Evolutionary conservation across 23 red algal genomes (phyloP), one percentile per base, ranked within the genome.

Genomic region (Cyanidiococcus yangmingshanensis): DNA sequence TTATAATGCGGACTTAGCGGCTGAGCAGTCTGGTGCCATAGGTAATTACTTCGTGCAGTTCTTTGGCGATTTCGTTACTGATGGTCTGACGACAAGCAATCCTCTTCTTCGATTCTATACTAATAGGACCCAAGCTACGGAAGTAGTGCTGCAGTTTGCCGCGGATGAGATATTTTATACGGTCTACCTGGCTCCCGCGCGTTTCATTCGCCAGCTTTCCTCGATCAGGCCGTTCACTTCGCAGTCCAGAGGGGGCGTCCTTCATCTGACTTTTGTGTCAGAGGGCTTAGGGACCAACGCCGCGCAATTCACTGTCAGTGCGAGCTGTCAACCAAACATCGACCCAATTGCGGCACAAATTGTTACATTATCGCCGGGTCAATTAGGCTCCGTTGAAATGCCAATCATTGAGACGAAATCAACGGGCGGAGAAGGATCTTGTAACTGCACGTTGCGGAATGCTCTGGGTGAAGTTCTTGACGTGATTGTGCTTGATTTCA

Each of bases 1-100:
- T 33, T 86, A 86, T 41, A 38, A 79, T 0, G 0, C 27, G 2
- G 83, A 86, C 59, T 1, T 86, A 1, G 57, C 38, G 25, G n/a
- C 35, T 59, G 38, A 57, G 1, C 25, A 77, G 37, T 34, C 51
- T 1, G 83, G 83, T 25, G 24, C 16, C 7, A 3, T 25, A 12
- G 83, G 83, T 1, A 81, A 59, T 29, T 86, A 86, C 71, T 86
- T 86, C 39, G 74, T 86, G 58, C 34, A 39, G 37, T 75, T 75
- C 39, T 86, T 63, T 80, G 83, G 83, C 0, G 51, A 40, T 18
- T 79, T 86, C 40, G 58, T 38, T 59, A 25, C 38, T 21, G 37
- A 1, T 68, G 76, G 68, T 3, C 37, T 86, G 76, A 38, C 33
- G n/a, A 26, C 32, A 38, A 1, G 36, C 38, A 38, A 79, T 37